Evolutionary conservation across 108 stramenopile genomes (phyloP).

Genomic region (Conticribra guillardii): DNA sequence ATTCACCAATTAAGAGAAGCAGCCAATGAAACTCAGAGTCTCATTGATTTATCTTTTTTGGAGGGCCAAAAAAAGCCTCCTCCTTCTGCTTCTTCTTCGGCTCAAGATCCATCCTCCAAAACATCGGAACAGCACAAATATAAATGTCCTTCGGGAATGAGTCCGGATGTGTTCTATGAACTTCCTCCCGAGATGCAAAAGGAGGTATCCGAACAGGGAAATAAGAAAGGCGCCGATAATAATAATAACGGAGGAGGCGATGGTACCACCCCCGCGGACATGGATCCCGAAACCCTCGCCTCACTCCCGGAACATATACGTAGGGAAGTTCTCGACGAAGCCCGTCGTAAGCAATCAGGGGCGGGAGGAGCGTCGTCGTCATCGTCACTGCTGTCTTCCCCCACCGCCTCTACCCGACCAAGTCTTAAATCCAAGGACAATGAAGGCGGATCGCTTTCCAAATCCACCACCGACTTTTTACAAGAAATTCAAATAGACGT

Average conservation of each 20-base stretch:
- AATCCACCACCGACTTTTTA: slow-evolving; percentile 22
- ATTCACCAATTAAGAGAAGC: background rate
- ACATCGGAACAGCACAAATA: background rate
- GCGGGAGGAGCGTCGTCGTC: background rate
- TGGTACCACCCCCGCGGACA: slow-evolving; percentile 1
- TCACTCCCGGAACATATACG: slow-evolving; percentile 39
- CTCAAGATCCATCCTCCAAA: background rate
- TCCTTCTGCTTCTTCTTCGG: background rate
- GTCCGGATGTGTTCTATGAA: slow-evolving; percentile 37
- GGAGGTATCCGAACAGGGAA: slow-evolving; percentile 21
- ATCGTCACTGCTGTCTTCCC: too few relatives aligned
- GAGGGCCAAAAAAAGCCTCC: background rate
- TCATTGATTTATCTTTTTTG: slow-evolving; percentile 12
- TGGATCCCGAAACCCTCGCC: slow-evolving; percentile 38
- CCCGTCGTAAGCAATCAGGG: slow-evolving; percentile 2
- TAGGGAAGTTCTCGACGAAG: slow-evolving; percentile 29
- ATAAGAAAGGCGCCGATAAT: background rate
- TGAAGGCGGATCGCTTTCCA: slow-evolving; percentile 2
- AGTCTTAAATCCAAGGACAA: background rate
- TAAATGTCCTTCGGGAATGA: slow-evolving; percentile 39
- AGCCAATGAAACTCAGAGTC: background rate
- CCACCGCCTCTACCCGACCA: background rate
- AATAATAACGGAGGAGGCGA: background rate
- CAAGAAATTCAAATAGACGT: slow-evolving; percentile 15
- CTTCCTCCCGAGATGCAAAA: slow-evolving; percentile 37